phyloP scores from a whole-genome alignment of 1,284 basidiomycete species.

The Fistulinella cinereoalba region DNA sequence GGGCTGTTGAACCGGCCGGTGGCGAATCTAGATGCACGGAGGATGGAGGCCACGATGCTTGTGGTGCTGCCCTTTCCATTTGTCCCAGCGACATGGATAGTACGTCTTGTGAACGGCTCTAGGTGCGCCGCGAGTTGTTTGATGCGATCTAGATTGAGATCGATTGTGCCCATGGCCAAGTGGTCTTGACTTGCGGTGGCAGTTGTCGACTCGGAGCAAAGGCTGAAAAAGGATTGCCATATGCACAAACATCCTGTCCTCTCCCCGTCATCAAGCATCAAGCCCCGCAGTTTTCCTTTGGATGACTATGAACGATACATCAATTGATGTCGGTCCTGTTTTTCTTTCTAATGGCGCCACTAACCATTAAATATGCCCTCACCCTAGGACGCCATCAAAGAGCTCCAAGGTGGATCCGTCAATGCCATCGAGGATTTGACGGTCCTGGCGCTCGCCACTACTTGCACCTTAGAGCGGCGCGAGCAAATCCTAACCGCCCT shows the following conservation, averaged over 20 bases:
- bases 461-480: constrained; percentile 22
- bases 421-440: constrained; percentile 17
- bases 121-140: constrained; percentile 55
- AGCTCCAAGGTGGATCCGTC: constrained; percentile 21
- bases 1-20: constrained; percentile 93
- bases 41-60: constrained; percentile 76
- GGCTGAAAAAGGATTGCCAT: no score
- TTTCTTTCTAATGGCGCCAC: neutral
- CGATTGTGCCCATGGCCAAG: constrained; percentile 38
- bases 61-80: constrained; percentile 97
- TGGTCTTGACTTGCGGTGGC: neutral
- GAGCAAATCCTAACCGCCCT: constrained; percentile 18
- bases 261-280: no score
- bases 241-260: neutral
- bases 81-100: constrained; percentile 92
- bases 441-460: constrained; percentile 19
- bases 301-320: constrained; percentile 14
- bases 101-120: constrained; percentile 72
- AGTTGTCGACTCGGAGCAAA: no score
- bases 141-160: constrained; percentile 77
- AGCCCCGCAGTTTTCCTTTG: no score
- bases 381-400: constrained; percentile 18
- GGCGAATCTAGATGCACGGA: constrained; percentile 51
- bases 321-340: constrained; percentile 16
- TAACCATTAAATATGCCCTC: constrained; percentile 1